Conservation (phyloP, 1,284 basidiomycete species). For the Phylloboletellus chloephorus region DNA sequence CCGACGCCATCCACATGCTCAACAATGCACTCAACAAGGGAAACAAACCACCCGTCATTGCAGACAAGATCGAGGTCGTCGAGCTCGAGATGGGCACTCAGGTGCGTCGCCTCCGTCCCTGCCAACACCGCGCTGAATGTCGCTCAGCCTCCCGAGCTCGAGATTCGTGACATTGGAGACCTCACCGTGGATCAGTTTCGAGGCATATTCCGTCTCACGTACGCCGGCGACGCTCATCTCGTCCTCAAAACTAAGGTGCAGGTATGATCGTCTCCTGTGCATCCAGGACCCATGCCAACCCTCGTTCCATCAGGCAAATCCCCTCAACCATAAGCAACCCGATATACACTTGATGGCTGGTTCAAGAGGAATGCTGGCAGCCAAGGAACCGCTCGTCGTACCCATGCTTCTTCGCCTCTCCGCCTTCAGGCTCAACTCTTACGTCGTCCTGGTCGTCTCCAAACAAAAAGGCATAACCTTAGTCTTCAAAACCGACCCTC, state of each 20-base stretch:
- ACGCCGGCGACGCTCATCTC: constrained; percentile 93
- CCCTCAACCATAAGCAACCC: constrained; percentile 84
- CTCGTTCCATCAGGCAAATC: constrained; percentile 69
- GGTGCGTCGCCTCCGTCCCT: constrained; percentile 42
- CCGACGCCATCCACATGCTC: constrained; percentile 90
- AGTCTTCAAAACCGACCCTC: constrained; percentile 99
- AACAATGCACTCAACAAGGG: constrained; percentile 96
- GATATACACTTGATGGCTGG: constrained; percentile 75
- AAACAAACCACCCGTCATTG: constrained; percentile 95
- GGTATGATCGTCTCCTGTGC: constrained; percentile 40
- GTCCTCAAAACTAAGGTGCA: constrained; percentile 96
- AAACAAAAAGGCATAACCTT: constrained; percentile 97
- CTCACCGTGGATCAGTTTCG: constrained; percentile 94
- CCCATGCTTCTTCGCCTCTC: constrained; percentile 98
- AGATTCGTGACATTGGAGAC: constrained; percentile 97
- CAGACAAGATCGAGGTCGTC: constrained; percentile 94
- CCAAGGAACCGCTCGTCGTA: constrained; percentile 89
- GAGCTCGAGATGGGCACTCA: constrained; percentile 98
- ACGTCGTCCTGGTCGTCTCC: constrained; percentile 96
- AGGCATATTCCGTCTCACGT: constrained; percentile 94
- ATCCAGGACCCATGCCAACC: constrained; percentile 5
- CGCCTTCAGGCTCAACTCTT: constrained; percentile 88
- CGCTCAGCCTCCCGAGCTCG: constrained; percentile 87
- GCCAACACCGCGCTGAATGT: constrained; percentile 9
- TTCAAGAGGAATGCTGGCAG: constrained; percentile 81